These are phyloP conservation scores for Leersia perrieri DNA, from an alignment of 176 grass and related monocot species.

Conservation along the genomic window DNA sequence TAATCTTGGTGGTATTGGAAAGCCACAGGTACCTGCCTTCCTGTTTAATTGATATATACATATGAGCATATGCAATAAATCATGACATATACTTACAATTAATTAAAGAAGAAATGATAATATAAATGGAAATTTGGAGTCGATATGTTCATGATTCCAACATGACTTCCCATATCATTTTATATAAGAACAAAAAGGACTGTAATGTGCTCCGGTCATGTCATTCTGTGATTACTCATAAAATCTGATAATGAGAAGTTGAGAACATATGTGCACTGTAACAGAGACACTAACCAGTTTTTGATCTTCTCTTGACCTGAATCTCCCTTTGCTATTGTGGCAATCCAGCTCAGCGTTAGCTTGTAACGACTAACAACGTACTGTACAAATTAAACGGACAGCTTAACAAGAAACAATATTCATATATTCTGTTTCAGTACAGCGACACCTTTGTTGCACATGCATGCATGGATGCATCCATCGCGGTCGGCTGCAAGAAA, in stretches of 20 bases:
- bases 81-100: neutral
- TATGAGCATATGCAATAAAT: neutral
- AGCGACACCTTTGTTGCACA: neutral
- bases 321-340: neutral
- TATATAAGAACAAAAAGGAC: neutral
- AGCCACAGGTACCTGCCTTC: neutral
- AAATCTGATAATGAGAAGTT: neutral
- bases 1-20: neutral
- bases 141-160: neutral
- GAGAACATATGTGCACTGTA: neutral
- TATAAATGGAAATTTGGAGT: neutral
- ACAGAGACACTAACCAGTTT: neutral
- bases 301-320: neutral
- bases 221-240: neutral
- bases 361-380: neutral
- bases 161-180: neutral
- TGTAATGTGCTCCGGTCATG: neutral
- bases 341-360: neutral
- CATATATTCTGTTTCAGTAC: neutral
- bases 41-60: neutral
- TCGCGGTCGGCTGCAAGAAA: neutral
- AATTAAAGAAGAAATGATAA: neutral
- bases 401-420: constrained; percentile 35
- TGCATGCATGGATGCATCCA: neutral
- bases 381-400: constrained; percentile 18